Evolutionary conservation across 768 basidiomycete genomes (phyloP).

Genomic region (Hypholoma fasciculare): DNA sequence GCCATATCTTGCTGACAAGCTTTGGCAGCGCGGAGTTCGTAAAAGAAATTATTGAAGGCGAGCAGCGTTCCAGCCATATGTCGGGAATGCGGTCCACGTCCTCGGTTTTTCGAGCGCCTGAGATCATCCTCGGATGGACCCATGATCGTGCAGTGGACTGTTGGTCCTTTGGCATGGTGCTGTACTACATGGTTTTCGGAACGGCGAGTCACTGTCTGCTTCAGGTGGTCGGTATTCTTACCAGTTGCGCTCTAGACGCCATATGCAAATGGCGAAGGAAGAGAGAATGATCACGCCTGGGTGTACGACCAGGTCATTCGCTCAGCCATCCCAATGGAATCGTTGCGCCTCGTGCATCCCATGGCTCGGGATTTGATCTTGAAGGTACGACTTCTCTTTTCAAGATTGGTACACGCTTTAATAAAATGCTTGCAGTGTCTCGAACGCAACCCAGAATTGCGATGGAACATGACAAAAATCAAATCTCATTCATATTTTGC

Average conservation of each 20-base stretch:
- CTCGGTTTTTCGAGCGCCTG: slow-evolving; percentile 46
- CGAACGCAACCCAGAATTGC: slow-evolving; percentile 53
- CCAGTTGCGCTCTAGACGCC: slow-evolving; percentile 36
- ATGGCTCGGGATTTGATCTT: slow-evolving; percentile 42
- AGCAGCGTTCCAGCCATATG: not conserved
- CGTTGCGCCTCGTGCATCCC: slow-evolving; percentile 27
- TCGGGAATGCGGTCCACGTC: not conserved
- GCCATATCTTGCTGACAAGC: slow-evolving; percentile 47
- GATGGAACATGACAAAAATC: slow-evolving; percentile 39
- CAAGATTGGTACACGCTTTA: not conserved
- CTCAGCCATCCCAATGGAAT: slow-evolving; percentile 26
- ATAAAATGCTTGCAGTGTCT: slow-evolving; percentile 41
- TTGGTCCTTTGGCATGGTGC: slow-evolving; percentile 57
- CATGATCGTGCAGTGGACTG: slow-evolving; percentile 54
- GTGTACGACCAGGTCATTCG: slow-evolving; percentile 35
- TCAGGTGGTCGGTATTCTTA: not conserved
- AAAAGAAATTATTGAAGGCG: not conserved
- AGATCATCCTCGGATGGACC: slow-evolving; percentile 54
- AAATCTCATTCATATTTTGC: slow-evolving; percentile 51
- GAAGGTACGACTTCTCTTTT: slow-evolving; percentile 33
- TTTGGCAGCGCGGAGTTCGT: slow-evolving; percentile 38
- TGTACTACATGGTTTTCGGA: slow-evolving; percentile 52
- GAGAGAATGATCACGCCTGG: slow-evolving; percentile 21
- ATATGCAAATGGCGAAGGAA: slow-evolving; percentile 25
- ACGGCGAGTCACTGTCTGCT: slow-evolving; percentile 30